Evolutionary conservation across 805 yeast species (phyloP).

Genomic region (Blastobotrys parvus): DNA sequence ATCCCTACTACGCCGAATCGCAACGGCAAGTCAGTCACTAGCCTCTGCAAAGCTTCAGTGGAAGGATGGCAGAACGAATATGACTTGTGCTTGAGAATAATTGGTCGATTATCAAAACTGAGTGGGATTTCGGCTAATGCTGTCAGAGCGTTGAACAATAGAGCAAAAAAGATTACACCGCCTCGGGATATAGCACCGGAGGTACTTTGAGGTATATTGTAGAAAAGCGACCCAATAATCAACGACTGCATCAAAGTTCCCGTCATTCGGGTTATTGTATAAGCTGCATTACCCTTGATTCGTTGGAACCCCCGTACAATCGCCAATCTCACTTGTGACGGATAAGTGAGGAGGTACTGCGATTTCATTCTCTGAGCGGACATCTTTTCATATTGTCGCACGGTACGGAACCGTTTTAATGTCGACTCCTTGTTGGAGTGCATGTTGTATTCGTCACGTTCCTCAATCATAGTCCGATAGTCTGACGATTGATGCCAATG

Average conservation of each 20-base stretch:
- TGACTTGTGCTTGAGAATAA: constrained; percentile 61
- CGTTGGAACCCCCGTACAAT: constrained; percentile 47
- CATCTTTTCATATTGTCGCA: constrained; percentile 33
- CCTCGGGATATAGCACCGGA: constrained; percentile 56
- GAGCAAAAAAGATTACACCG: constrained; percentile 51
- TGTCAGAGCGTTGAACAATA: constrained; percentile 53
- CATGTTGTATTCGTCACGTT: constrained; percentile 36
- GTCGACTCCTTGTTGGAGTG: constrained; percentile 28
- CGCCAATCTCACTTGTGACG: constrained; percentile 42
- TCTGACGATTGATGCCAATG: constrained; percentile 48
- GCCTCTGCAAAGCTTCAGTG: constrained; percentile 59
- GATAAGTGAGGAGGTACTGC: constrained; percentile 36
- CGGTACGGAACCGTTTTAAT: constrained; percentile 28
- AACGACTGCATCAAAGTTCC: constrained; percentile 50
- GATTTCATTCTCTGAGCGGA: constrained; percentile 32
- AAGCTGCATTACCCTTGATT: constrained; percentile 47
- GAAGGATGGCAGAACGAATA: constrained; percentile 69
- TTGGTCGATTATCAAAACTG: constrained; percentile 44
- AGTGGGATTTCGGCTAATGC: constrained; percentile 47
- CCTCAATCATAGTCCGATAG: constrained; percentile 32
- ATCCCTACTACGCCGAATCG: constrained; percentile 39
- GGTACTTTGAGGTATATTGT: constrained; percentile 42
- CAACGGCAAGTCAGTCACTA: constrained; percentile 55
- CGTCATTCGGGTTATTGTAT: constrained; percentile 35
- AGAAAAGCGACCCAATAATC: constrained; percentile 55